Evolutionary conservation across 148 eudicot species (phyloP), one percentile per base, ranked within the genome.

Genomic region (Cornus kousa): DNA sequence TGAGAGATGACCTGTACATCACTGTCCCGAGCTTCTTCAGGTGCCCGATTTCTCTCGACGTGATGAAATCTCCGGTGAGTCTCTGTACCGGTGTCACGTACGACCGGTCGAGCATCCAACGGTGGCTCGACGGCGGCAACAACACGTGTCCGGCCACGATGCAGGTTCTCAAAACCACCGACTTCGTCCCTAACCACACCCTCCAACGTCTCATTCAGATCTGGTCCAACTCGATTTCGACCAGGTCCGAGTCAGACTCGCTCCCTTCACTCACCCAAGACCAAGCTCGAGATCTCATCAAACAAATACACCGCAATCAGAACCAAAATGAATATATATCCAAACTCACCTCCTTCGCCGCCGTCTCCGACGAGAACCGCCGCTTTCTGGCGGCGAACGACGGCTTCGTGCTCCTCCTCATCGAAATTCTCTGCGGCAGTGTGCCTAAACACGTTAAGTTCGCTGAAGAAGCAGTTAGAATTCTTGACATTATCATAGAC

Each of bases 91-190:
- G 97, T 2, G 91, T 93, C 7, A 91, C 97, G 60, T 93, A 93
- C 86, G 97, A 93, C 80, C 91, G 94, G 5, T 16, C 84, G 65
- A 83, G 85, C 85, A 93, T 93, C 86, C 91, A 93, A 69, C 89
- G 89, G 43, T 93, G 97, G 97, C 79, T 93, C 5, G 94, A 91
- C 70, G n/a, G 74, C 70, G 97, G 97, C 35, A 82, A 93, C 80
- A 87, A 91, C 87, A 91, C 93, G 10, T 93, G 97, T 73, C 97
- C 97, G 39, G 97, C 97, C 74, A 93, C 97, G 70, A 93, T 93
- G 97, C 97, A 93, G 71, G 81, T 88, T 12, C 88, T 93, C 37
- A 73, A 74, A 0, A 57, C 72, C 31, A 89, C 85, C 20, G 91
- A 90, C 24, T 75, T 92, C 17, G 85, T 92, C 57, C 94, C 94